Evolutionary conservation across 2,329 filamentous ascomycete genomes (phyloP).

Genomic region (Aotearoamyces nothofagi): DNA sequence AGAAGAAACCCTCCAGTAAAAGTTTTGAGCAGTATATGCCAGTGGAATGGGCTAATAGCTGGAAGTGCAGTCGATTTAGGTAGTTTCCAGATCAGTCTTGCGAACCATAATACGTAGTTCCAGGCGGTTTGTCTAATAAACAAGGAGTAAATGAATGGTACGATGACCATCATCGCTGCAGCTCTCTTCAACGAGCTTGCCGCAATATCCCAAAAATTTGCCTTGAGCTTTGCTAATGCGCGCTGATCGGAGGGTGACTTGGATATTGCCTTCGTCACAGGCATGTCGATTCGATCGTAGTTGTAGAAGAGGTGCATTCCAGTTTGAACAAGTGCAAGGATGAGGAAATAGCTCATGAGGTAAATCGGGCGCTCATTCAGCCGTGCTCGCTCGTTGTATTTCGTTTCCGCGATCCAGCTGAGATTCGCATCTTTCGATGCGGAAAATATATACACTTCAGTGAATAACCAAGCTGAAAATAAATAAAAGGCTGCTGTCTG

Average conservation of each 20-base stretch:
- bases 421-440: conserved; percentile 44
- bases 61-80: conserved; percentile 54
- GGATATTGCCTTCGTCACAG: conserved; percentile 21
- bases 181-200: conserved; percentile 16
- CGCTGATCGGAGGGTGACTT: conserved; percentile 19
- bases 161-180: conserved; percentile 22
- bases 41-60: conserved; percentile 38
- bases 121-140: conserved; percentile 50
- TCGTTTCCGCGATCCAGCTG: conserved; percentile 55
- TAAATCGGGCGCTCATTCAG: conserved; percentile 82
- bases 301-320: conserved; percentile 56
- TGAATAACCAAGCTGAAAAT: conserved; percentile 66
- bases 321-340: conserved; percentile 57
- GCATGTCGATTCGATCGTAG: conserved; percentile 41
- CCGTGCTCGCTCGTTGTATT: conserved; percentile 54
- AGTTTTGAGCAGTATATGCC: conserved; percentile 39
- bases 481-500: conserved; percentile 65
- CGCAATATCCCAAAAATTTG: conserved; percentile 20
- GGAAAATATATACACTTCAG: conserved; percentile 67
- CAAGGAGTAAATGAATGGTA: conserved; percentile 43
- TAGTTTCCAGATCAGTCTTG: conserved; percentile 61
- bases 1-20: conserved; percentile 50
- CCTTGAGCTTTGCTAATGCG: conserved; percentile 17
- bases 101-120: conserved; percentile 53
- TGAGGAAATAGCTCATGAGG: conserved; percentile 53